Percentiles rank a stretch among this genome's conserved stretches.
phyloP scores from a whole-genome alignment of 306 rosid species.

The Malus asiatica region DNA sequence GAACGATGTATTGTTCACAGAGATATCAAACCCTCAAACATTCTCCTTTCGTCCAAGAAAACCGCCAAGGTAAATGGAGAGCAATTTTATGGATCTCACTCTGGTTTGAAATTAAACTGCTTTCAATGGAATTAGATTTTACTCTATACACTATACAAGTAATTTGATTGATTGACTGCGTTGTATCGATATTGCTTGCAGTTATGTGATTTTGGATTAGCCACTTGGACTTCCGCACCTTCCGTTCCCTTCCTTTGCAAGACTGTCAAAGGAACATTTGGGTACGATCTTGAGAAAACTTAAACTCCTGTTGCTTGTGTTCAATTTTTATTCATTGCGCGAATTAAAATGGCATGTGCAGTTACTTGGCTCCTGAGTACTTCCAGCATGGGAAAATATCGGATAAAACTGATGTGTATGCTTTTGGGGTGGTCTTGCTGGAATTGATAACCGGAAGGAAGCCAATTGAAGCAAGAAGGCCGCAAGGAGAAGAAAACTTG shows the following conservation, averaged over 20 bases:
- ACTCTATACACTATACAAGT: neutral
- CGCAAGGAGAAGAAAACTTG: constrained; percentile 85
- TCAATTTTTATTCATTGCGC: neutral
- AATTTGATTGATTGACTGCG: constrained; percentile 12
- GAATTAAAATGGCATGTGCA: constrained; percentile 15
- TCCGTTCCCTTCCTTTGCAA: constrained; percentile 94
- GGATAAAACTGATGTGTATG: constrained; percentile 90
- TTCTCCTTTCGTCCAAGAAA: constrained; percentile 86
- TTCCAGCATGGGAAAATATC: constrained; percentile 97
- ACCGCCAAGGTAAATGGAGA: constrained; percentile 54
- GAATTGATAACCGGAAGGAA: constrained; percentile 92
- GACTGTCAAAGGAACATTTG: constrained; percentile 98
- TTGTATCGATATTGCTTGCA: constrained; percentile 20
- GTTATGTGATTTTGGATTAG: constrained; percentile 95
- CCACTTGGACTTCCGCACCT: constrained; percentile 98
- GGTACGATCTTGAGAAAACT: constrained; percentile 39
- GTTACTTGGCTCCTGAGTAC: constrained; percentile 96
- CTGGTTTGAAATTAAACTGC: neutral
- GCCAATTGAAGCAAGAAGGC: constrained; percentile 71
- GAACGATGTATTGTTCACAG: constrained; percentile 94
- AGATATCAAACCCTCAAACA: constrained; percentile 93
- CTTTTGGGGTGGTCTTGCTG: constrained; percentile 85
- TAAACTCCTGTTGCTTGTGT: neutral
- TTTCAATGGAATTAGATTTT: neutral
- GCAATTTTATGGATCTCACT: constrained; percentile 7